Evolutionary conservation across 1,284 basidiomycete genomes (phyloP).

Genomic region (Tausonia pullulans): DNA sequence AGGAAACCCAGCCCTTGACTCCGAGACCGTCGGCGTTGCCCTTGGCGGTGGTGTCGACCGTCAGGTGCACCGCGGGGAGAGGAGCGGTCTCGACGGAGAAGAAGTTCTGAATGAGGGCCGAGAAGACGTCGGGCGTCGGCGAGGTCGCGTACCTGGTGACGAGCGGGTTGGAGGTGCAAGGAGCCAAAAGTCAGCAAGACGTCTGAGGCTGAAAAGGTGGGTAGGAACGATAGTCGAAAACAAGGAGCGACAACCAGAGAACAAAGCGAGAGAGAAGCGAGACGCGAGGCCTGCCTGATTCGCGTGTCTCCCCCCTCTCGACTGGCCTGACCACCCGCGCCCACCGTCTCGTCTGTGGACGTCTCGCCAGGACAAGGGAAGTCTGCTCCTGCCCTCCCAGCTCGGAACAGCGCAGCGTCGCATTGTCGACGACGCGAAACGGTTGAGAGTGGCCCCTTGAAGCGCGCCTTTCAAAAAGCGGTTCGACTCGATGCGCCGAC

Average conservation of each 20-base stretch:
- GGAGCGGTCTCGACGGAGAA: conserved; percentile 85
- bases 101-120: conserved; percentile 96
- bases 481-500: no score
- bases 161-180: background rate
- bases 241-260: no score
- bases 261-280: background rate
- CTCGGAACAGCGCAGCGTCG: background rate
- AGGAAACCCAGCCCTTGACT: conserved; percentile 78
- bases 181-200: no score
- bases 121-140: conserved; percentile 85
- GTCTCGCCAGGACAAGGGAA: background rate
- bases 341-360: no score
- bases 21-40: conserved; percentile 56
- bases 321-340: no score
- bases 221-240: no score
- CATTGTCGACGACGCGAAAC: no score
- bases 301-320: no score
- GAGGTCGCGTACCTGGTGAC: conserved; percentile 71
- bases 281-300: no score
- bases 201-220: no score
- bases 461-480: no score
- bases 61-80: conserved; percentile 83
- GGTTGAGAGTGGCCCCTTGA: no score
- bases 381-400: background rate
- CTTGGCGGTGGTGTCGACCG: conserved; percentile 74